Evolutionary conservation across 2,329 filamentous ascomycete species (phyloP).

Genomic region (Paecilomyces niveus): DNA sequence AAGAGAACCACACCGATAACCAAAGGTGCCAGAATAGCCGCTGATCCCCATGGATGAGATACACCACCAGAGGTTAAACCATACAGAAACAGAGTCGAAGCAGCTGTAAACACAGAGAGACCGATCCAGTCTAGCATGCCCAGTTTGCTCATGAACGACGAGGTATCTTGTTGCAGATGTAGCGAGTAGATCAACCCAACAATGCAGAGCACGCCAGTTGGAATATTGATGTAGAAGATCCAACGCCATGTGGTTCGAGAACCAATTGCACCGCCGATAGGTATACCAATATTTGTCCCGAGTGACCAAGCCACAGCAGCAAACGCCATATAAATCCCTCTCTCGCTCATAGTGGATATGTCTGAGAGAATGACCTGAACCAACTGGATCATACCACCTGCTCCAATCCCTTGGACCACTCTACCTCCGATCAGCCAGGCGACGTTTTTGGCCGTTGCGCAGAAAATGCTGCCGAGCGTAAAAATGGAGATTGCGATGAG

Average conservation of each 20-base stretch:
- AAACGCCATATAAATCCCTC: constrained; percentile 37
- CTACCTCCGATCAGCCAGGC: constrained; percentile 47
- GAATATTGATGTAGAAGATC: constrained; percentile 20
- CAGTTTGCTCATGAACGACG: background rate
- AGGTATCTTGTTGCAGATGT: background rate
- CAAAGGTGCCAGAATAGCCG: background rate
- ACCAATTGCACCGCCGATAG: constrained; percentile 13
- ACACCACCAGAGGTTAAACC: background rate
- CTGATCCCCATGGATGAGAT: background rate
- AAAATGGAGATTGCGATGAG: constrained; percentile 3
- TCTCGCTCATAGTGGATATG: constrained; percentile 42
- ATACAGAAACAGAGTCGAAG: background rate
- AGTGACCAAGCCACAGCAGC: constrained; percentile 34
- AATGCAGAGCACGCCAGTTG: constrained; percentile 28
- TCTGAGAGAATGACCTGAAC: constrained; percentile 46
- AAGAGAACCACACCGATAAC: background rate
- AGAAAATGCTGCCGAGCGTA: constrained; percentile 6
- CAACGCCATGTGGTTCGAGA: constrained; percentile 18
- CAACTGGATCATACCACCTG: constrained; percentile 37
- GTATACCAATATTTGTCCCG: constrained; percentile 31
- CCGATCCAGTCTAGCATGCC: background rate
- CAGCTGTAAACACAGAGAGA: background rate
- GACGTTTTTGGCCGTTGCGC: constrained; percentile 2
- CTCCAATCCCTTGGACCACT: constrained; percentile 46
- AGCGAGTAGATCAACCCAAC: background rate